Conservation (phyloP, 2,329 filamentous ascomycete genomes). For the Penicillium vulpinum region DNA sequence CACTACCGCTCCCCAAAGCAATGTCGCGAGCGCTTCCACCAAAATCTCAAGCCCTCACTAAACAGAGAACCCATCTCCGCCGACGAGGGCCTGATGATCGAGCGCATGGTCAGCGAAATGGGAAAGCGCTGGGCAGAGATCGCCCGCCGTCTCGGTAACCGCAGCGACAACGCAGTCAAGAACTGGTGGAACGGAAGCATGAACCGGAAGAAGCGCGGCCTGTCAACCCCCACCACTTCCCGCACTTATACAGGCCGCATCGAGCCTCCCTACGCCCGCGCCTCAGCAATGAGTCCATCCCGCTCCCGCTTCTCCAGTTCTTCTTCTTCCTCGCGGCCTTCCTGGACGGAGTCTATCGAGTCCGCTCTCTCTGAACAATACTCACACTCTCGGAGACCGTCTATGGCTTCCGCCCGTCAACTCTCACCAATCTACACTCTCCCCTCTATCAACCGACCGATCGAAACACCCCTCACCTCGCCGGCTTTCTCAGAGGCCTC, state of each 20-base stretch:
- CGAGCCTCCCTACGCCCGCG: slow-evolving; percentile 40
- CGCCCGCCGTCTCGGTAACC: slow-evolving; percentile 73
- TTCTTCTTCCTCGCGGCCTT: slow-evolving; percentile 26
- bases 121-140: slow-evolving; percentile 95
- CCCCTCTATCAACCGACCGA: slow-evolving; percentile 38
- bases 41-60: slow-evolving; percentile 78
- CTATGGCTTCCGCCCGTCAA: slow-evolving; percentile 28
- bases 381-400: slow-evolving; percentile 26
- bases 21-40: slow-evolving; percentile 90
- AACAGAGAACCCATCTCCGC: slow-evolving; percentile 72
- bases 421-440: slow-evolving; percentile 43
- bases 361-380: slow-evolving; percentile 16
- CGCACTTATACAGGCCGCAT: slow-evolving; percentile 41
- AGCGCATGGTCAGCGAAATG: slow-evolving; percentile 72
- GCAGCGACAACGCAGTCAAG: slow-evolving; percentile 94
- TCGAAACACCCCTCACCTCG: slow-evolving; percentile 63
- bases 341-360: slow-evolving; percentile 23
- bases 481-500: slow-evolving; percentile 66
- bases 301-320: slow-evolving; percentile 31
- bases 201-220: slow-evolving; percentile 68
- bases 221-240: slow-evolving; percentile 34
- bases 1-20: slow-evolving; percentile 84
- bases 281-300: slow-evolving; percentile 32
- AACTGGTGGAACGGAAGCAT: slow-evolving; percentile 97
- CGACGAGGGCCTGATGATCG: slow-evolving; percentile 71